Conservation (phyloP, 164 flowering plant species). For the Magnolia officinalis region DNA sequence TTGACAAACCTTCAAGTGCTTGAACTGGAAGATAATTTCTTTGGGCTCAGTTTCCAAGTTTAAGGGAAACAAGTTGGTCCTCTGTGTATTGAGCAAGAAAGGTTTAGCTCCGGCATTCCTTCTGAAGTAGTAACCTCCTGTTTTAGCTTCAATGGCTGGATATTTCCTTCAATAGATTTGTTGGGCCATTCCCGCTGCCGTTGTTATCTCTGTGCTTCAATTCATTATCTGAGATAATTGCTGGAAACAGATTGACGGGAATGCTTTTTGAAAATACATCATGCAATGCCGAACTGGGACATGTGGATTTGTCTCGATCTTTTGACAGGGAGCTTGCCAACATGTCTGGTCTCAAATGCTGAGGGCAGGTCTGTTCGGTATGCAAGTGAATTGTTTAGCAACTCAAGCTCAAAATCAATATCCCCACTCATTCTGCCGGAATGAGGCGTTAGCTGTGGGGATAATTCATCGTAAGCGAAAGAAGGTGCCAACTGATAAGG, state of each 20-base stretch:
- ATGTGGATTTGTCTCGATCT: slow-evolving; percentile 80
- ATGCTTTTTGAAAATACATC: slow-evolving; percentile 56
- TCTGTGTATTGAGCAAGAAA: slow-evolving; percentile 64
- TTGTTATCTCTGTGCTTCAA: slow-evolving; percentile 70
- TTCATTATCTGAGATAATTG: slow-evolving; percentile 55
- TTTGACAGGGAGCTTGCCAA: slow-evolving; percentile 73
- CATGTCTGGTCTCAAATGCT: slow-evolving; percentile 45
- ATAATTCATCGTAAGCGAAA: slow-evolving; percentile 39
- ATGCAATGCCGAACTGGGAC: slow-evolving; percentile 54
- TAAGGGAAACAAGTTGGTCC: slow-evolving; percentile 55
- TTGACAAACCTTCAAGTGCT: slow-evolving; percentile 87
- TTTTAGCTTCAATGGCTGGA: slow-evolving; percentile 65
- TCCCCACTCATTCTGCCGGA: slow-evolving; percentile 63
- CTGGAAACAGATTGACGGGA: slow-evolving; percentile 76
- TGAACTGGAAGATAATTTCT: slow-evolving; percentile 61
- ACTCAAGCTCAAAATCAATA: slow-evolving; percentile 47
- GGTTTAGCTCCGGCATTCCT: slow-evolving; percentile 64
- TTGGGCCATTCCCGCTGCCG: slow-evolving; percentile 68
- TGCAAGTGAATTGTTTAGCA: slow-evolving; percentile 61
- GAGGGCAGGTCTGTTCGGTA: slow-evolving; percentile 39
- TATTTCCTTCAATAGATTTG: slow-evolving; percentile 69
- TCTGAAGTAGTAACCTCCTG: slow-evolving; percentile 51
- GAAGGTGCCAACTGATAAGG: slow-evolving; percentile 37
- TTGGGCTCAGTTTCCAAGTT: slow-evolving; percentile 72
- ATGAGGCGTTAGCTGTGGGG: slow-evolving; percentile 94